These are phyloP conservation scores for Pythium biforme DNA, from an alignment of 352 stramenopile species.

Conservation along the genomic window DNA sequence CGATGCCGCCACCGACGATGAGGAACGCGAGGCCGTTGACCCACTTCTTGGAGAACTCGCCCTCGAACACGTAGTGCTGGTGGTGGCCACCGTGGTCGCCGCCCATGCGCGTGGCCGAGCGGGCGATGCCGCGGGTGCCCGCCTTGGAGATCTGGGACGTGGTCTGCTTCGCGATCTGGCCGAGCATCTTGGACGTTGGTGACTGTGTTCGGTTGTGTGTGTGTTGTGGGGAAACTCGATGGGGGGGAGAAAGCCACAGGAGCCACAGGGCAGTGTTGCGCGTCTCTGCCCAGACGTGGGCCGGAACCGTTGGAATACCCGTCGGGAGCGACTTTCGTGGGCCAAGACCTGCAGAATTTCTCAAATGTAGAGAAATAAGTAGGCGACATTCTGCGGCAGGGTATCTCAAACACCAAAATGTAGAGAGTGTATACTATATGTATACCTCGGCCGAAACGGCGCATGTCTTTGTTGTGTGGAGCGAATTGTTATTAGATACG, in stretches of 20 bases:
- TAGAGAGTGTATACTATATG: conserved; percentile 1
- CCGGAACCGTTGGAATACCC: conserved; percentile 8
- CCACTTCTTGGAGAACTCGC: conserved; percentile 75
- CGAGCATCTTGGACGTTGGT: conserved; percentile 36
- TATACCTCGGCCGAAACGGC: conserved; percentile 2
- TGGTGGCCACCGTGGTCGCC: conserved; percentile 73
- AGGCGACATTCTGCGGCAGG: neutral
- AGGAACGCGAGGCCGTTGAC: conserved; percentile 55
- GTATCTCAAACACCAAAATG: neutral
- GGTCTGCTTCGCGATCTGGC: conserved; percentile 70
- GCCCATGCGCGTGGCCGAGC: conserved; percentile 72
- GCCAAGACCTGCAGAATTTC: conserved; percentile 26
- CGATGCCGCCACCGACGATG: conserved; percentile 64
- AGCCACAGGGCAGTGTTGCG: conserved; percentile 12
- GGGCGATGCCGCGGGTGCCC: conserved; percentile 66
- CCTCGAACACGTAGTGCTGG: conserved; percentile 84
- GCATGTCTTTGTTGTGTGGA: conserved; percentile 1
- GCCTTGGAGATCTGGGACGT: conserved; percentile 54
- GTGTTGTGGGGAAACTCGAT: conserved; percentile 4
- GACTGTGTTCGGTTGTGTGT: conserved; percentile 22
- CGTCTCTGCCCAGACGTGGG: conserved; percentile 23
- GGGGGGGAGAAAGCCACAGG: conserved; percentile 18
- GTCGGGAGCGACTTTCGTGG: neutral
- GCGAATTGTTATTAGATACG: neutral
- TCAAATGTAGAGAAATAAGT: conserved; percentile 18